These are phyloP conservation scores for Lentithecium fluviatile DNA, from an alignment of 495 filamentous ascomycete genomes.

Conservation along the genomic window DNA sequence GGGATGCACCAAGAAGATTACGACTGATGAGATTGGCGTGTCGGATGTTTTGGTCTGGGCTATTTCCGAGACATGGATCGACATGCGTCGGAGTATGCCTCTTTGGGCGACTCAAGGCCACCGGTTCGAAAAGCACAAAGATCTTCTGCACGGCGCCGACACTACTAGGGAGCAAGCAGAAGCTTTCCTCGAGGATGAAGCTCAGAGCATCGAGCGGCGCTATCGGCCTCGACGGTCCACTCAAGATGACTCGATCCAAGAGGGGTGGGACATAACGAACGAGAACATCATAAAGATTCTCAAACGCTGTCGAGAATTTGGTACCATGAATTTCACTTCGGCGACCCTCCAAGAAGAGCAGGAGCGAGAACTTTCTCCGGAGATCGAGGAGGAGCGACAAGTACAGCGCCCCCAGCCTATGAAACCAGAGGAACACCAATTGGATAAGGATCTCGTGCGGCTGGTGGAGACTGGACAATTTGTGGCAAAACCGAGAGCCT, in stretches of 20 bases:
- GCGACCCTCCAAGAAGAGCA: slow-evolving; percentile 64
- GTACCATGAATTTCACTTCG: slow-evolving; percentile 37
- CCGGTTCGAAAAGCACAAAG: slow-evolving; percentile 38
- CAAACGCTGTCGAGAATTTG: slow-evolving; percentile 50
- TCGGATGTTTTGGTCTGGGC: slow-evolving; percentile 59
- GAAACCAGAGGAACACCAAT: slow-evolving; percentile 43
- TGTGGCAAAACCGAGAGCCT: slow-evolving; percentile 35
- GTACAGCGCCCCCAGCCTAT: slow-evolving; percentile 49
- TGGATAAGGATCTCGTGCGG: slow-evolving; percentile 49
- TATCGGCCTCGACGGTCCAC: slow-evolving; percentile 35
- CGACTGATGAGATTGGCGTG: slow-evolving; percentile 40
- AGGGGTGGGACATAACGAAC: slow-evolving; percentile 10
- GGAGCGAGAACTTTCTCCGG: slow-evolving; percentile 65
- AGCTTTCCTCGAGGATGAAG: slow-evolving; percentile 51
- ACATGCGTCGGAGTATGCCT: slow-evolving; percentile 51
- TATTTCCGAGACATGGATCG: slow-evolving; percentile 56
- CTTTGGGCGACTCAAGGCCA: slow-evolving; percentile 62
- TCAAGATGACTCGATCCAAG: neutral
- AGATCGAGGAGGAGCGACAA: slow-evolving; percentile 60
- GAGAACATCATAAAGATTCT: slow-evolving; percentile 40
- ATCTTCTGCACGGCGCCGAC: neutral
- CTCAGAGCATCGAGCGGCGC: slow-evolving; percentile 48
- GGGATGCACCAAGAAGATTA: neutral
- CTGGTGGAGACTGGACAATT: slow-evolving; percentile 45
- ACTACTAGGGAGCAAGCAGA: slow-evolving; percentile 41